phyloP scores from a whole-genome alignment of 73 alveolate genomes.

The Tetrahymena elliotti region DNA sequence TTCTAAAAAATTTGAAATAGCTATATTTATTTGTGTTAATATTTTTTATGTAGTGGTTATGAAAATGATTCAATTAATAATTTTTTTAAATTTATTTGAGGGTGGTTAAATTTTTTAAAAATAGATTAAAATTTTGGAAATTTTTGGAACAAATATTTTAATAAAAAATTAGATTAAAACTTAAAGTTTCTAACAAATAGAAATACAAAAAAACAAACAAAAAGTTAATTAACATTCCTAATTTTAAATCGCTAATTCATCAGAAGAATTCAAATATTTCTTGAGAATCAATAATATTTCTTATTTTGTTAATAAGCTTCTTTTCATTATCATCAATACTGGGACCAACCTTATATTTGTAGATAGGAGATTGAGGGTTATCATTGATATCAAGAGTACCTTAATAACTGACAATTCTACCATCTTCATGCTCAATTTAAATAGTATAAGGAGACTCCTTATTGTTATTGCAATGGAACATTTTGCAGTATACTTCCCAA shows the following conservation, averaged over 20 bases:
- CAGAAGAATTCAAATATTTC: background rate
- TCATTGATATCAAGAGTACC: background rate
- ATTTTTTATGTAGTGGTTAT: too few relatives aligned
- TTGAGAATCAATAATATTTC: background rate
- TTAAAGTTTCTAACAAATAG: background rate
- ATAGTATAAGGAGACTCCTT: background rate
- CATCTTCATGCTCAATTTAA: background rate
- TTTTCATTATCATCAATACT: background rate
- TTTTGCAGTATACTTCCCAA: background rate
- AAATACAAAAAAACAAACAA: background rate
- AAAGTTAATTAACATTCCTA: background rate
- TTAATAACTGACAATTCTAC: background rate
- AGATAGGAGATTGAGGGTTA: background rate
- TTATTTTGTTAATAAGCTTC: background rate
- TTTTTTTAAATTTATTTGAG: too few relatives aligned
- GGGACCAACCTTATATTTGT: background rate
- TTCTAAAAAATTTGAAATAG: too few relatives aligned
- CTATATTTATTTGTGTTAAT: too few relatives aligned
- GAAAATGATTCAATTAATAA: too few relatives aligned
- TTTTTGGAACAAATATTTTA: too few relatives aligned
- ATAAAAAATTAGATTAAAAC: background rate
- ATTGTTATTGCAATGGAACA: background rate
- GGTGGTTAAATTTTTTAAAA: too few relatives aligned
- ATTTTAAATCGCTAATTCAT: background rate
- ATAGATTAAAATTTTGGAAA: too few relatives aligned